Evolutionary conservation across 148 eudicot genomes (phyloP).

Genomic region (Polygonum aviculare): DNA sequence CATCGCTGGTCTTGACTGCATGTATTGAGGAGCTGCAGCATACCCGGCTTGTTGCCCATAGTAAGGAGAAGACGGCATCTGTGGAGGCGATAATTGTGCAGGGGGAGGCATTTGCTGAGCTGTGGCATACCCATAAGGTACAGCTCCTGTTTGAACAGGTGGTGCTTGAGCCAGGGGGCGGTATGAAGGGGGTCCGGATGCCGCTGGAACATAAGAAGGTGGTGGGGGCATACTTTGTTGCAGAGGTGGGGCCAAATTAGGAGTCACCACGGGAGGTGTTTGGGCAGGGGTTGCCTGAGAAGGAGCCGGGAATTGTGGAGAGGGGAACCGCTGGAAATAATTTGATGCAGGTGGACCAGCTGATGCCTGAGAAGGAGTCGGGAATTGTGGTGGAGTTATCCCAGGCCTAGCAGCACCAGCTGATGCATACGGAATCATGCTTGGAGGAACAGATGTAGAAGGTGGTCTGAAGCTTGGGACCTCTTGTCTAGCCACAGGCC

Average conservation of each 20-base stretch:
- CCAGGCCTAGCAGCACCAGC: slow-evolving; percentile 34
- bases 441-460: slow-evolving; percentile 31
- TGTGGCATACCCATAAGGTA: slow-evolving; percentile 45
- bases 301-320: slow-evolving; percentile 48
- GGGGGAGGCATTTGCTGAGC: slow-evolving; percentile 21
- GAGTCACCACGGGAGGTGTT: slow-evolving; percentile 40
- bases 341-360: slow-evolving; percentile 24
- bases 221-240: slow-evolving; percentile 41
- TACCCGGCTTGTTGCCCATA: slow-evolving; percentile 44
- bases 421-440: slow-evolving; percentile 35
- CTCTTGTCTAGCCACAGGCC: slow-evolving; percentile 58
- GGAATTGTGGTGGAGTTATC: slow-evolving; percentile 29
- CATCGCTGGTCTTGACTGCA: slow-evolving; percentile 38
- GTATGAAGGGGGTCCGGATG: slow-evolving; percentile 38
- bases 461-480: slow-evolving; percentile 49
- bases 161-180: slow-evolving; percentile 28
- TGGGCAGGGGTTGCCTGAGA: slow-evolving; percentile 34
- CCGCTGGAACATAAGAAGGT: slow-evolving; percentile 37
- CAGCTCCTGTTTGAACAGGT: slow-evolving; percentile 21
- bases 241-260: slow-evolving; percentile 29
- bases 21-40: slow-evolving; percentile 34
- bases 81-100: slow-evolving; percentile 9
- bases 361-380: no score
- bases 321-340: slow-evolving; percentile 41
- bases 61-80: slow-evolving; percentile 27